These are phyloP conservation scores for Ascoidea rubescens DNA, from an alignment of 805 yeast species.

Conservation along the genomic window DNA sequence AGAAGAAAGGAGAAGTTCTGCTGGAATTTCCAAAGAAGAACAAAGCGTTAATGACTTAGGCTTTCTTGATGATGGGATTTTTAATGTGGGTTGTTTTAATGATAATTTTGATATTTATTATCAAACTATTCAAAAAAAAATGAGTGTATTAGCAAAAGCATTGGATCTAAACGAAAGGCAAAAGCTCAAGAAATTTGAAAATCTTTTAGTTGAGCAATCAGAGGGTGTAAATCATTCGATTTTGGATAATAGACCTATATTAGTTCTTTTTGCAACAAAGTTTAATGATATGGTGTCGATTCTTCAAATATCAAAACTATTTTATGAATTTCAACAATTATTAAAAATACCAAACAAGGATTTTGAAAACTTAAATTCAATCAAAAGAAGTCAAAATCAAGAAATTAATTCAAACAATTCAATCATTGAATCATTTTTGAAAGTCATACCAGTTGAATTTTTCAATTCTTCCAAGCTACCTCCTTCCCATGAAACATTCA, in stretches of 20 bases:
- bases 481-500: constrained; percentile 21
- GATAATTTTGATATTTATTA: constrained; percentile 13
- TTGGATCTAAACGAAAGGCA: background rate
- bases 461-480: constrained; percentile 21
- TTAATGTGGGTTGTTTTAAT: constrained; percentile 3
- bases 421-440: constrained; percentile 17
- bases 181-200: background rate
- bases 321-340: constrained; percentile 30
- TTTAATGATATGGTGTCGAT: constrained; percentile 28
- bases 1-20: background rate
- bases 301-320: constrained; percentile 30
- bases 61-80: constrained; percentile 1
- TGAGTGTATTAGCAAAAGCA: constrained; percentile 7
- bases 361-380: background rate
- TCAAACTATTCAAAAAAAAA: constrained; percentile 14
- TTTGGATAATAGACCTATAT: constrained; percentile 27
- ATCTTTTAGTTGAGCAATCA: constrained; percentile 15
- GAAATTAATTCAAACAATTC: constrained; percentile 13
- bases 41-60: background rate
- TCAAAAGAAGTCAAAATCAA: background rate
- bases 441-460: constrained; percentile 27
- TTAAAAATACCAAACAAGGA: constrained; percentile 10
- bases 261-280: constrained; percentile 36
- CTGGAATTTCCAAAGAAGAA: background rate
- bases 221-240: constrained; percentile 15